A percentile compares a stretch with the other conserved stretches of the same genome.
These are phyloP conservation scores for Entomortierella chlamydospora DNA, from an alignment of 192 early-diverging fungal species.

Conservation along the genomic window DNA sequence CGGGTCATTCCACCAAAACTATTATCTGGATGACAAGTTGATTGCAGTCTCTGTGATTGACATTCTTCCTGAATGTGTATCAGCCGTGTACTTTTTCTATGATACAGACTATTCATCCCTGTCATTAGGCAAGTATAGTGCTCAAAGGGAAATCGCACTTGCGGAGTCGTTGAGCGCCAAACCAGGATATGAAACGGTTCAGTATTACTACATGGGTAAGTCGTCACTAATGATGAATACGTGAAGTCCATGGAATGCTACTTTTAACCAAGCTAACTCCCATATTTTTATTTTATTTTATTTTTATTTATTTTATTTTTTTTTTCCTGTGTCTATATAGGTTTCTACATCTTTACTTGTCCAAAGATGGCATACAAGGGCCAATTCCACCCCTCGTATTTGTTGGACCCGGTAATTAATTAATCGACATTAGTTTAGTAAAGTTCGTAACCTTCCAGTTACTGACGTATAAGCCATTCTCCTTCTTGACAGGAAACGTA, in stretches of 20 bases:
- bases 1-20: slow-evolving; percentile 94
- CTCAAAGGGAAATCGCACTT: slow-evolving; percentile 85
- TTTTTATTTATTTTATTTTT: too few species aligned
- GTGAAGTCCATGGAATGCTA: too few species aligned
- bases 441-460: too few species aligned
- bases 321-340: slow-evolving; percentile 44
- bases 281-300: too few species aligned
- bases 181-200: slow-evolving; percentile 58
- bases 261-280: neutral
- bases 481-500: slow-evolving; percentile 57
- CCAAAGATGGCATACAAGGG: slow-evolving; percentile 96
- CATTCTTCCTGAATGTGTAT: slow-evolving; percentile 88
- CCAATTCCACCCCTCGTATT: slow-evolving; percentile 84
- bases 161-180: slow-evolving; percentile 58
- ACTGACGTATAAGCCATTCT: too few species aligned
- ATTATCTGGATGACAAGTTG: slow-evolving; percentile 84
- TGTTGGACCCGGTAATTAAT: slow-evolving; percentile 75
- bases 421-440: too few species aligned
- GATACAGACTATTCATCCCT: slow-evolving; percentile 85
- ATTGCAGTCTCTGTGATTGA: slow-evolving; percentile 95
- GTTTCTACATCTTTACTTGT: slow-evolving; percentile 93
- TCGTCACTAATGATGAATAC: too few species aligned
- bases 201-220: slow-evolving; percentile 94
- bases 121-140: slow-evolving; percentile 87
- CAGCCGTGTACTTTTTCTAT: slow-evolving; percentile 96